Base-by-base conservation (phyloP, 2,329 filamentous ascomycete species). In the Fusarium pseudoanthophilum region DNA sequence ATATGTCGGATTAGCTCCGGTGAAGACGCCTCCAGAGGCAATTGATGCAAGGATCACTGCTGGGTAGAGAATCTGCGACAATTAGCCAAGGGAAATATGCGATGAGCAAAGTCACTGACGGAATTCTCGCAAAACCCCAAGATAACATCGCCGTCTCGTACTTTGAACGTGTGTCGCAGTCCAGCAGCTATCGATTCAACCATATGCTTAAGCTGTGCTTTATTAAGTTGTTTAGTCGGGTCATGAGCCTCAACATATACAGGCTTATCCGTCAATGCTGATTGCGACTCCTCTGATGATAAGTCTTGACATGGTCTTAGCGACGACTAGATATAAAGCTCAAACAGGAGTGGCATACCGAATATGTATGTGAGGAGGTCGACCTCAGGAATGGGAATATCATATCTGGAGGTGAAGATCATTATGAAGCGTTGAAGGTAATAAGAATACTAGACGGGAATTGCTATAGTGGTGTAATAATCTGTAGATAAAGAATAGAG, bases 1-100 rank as follows among this genome's bases (percentile, higher is more conserved):
- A 11, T 68, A 68, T 39, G 40, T 42, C 14, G 65, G 65, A 26
- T 68, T 68, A 1, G 60, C 53, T 4, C 65, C 61, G 20, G 64
- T 67, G 20, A 67, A 67, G 14, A 67, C n/a, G 5, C 52, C 45
- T 5, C 64, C 60, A 4, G 64, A 16, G 18, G 60, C 62, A 21
- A 67, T 64, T 9, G 60, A 24, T 3, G 40, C 60, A 2, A 64
- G 5, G 2, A 67, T 46, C 2, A 68, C 36, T 5, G 21, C 65
- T 24, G 60, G 65, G 20, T 68, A 64, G 10, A 42, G 43, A 15
- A 57, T 56, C 60, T 62, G 8, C 1, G 21, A 3, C 4, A 5
- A 16, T 62, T 24, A 36, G 34, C 34, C 7, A 15, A 36, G 15
- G 34, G 15, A 36, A 16, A 14, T 6, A 14, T 6, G 32, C 15